phyloP scores from a whole-genome alignment of 345 rosid species.

The Noccaea caerulescens region DNA sequence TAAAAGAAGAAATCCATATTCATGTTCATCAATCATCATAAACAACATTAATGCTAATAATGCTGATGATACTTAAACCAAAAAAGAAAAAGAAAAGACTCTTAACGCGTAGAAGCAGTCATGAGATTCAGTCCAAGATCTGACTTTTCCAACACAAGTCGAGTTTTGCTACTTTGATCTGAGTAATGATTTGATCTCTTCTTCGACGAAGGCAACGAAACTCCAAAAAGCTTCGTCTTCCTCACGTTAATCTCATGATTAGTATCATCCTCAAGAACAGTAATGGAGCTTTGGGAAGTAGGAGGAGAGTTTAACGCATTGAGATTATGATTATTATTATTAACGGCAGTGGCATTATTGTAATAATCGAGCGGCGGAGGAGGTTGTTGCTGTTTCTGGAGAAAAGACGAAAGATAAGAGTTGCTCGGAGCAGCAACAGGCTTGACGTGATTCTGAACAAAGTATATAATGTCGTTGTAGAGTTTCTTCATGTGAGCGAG shows the following conservation, averaged over 20 bases:
- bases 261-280: constrained; percentile 41
- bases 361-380: constrained; percentile 29
- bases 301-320: constrained; percentile 38
- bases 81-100: not conserved
- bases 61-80: constrained; percentile 23
- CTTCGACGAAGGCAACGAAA: constrained; percentile 65
- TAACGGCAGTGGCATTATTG: constrained; percentile 31
- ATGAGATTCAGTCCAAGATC: constrained; percentile 84
- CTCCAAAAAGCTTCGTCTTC: constrained; percentile 81
- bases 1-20: no score
- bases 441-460: constrained; percentile 91
- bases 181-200: constrained; percentile 61
- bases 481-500: constrained; percentile 92
- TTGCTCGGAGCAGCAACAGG: constrained; percentile 71
- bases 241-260: constrained; percentile 27
- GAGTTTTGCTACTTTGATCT: constrained; percentile 59
- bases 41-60: constrained; percentile 36
- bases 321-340: not conserved
- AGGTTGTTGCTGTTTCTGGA: constrained; percentile 47
- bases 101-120: constrained; percentile 63
- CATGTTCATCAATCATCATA: constrained; percentile 22
- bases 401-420: constrained; percentile 55
- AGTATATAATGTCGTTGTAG: constrained; percentile 85
- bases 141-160: constrained; percentile 75
- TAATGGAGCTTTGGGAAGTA: constrained; percentile 43